Evolutionary conservation across 495 filamentous ascomycete species (phyloP).

Genomic region (Xylaria grammica): DNA sequence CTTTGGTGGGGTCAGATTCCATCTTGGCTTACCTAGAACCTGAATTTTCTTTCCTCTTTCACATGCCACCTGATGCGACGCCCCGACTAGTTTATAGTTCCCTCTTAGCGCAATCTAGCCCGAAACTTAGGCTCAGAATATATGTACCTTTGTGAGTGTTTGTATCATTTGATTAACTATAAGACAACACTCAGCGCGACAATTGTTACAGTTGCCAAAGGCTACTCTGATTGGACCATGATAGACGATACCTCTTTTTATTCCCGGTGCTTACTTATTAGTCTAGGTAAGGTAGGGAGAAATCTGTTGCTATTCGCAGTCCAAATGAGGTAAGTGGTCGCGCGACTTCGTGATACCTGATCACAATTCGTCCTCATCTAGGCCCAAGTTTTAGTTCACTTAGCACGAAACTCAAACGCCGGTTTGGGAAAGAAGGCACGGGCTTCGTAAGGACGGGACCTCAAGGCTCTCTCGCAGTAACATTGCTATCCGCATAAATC

Average conservation of each 20-base stretch:
- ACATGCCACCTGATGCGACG: neutral
- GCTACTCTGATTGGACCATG: no score
- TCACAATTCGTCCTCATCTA: neutral
- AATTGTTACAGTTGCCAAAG: no score
- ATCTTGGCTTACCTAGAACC: no score
- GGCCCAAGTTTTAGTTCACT: neutral
- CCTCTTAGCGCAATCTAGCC: neutral
- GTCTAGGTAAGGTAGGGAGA: no score
- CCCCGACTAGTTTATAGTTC: neutral
- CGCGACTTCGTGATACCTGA: conserved; percentile 16
- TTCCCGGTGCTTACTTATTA: no score
- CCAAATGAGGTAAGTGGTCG: conserved; percentile 23
- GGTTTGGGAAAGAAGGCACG: neutral
- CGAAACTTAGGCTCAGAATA: neutral
- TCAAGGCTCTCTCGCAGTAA: no score
- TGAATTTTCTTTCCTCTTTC: neutral
- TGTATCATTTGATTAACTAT: no score
- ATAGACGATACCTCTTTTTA: neutral
- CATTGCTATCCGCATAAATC: no score
- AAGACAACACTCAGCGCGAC: no score
- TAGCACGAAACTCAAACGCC: neutral
- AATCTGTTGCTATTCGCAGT: neutral
- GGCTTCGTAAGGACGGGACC: no score
- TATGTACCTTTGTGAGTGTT: no score
- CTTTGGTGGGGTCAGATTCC: neutral